Evolutionary conservation across 2,329 filamentous ascomycete genomes (phyloP), one percentile per base, ranked within the genome.

Genomic region (Neodidymelliopsis sp.): DNA sequence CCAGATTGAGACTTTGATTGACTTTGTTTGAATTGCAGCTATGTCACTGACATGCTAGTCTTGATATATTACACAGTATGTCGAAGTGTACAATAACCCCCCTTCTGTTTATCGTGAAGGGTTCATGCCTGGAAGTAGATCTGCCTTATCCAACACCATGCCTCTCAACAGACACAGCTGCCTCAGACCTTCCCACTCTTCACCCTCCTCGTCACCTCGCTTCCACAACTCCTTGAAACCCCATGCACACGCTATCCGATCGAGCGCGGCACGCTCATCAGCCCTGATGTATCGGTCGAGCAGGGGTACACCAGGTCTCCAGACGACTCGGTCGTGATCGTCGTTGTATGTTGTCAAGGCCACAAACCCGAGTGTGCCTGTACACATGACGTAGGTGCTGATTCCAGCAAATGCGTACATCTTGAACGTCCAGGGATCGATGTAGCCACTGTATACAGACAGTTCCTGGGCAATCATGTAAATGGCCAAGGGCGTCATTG

Each of bases 91-190:
- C 2, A 4, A 1, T 11, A 2, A 5, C 25, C 16, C 18, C 18
- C 15, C 10, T 10, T 7, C 12, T 20, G 18, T 11, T 19, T 41
- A 53, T 1, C 41, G 29, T 2, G 45, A 39, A 1, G 65, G 54
- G 45, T 90, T 81, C 91, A 97, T 97, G 13, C 93, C 94, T 59
- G 91, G 87, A 90, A 97, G 93, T 64, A 97, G 81, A 69, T 93
- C 89, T 12, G 91, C 87, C 58, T 87, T 86, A 74, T 99, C 94
- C 41, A 99, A 77, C 59, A 96, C 82, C 93, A 97, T 97, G 20
- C 89, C 88, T 67, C 89, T 87, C 65, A 88, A 81, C 27, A 89
- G 84, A 62, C 91, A 85, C 75, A 91, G 94, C 75, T 97, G 90
- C 59, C 87, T 84, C 56, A 99, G 77, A 23, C 82, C 84, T 62